Conservation (phyloP, 176 grass and related monocot genomes). For the Metroxylon sagu region DNA sequence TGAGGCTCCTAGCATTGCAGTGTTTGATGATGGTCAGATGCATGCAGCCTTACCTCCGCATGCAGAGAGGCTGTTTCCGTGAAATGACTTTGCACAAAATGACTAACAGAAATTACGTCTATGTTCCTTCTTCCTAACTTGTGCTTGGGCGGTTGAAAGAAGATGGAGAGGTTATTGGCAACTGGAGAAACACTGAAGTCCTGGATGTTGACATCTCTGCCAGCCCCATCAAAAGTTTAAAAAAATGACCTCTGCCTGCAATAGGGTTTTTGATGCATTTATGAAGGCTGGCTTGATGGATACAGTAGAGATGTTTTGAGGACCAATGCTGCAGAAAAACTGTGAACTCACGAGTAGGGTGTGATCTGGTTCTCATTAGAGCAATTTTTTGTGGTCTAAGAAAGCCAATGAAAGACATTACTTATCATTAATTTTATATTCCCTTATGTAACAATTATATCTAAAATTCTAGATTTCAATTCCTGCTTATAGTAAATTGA, state of each 20-base stretch:
- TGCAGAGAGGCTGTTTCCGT: no score
- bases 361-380: no score
- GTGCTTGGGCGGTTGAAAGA: slow-evolving; percentile 1
- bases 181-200: slow-evolving; percentile 25
- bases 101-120: slow-evolving; percentile 51
- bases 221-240: no score
- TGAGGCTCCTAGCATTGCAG: no score
- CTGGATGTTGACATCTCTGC: slow-evolving; percentile 48
- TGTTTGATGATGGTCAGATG: no score
- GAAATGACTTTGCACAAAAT: slow-evolving; percentile 44
- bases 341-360: slow-evolving; percentile 39
- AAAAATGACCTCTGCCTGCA: slow-evolving; percentile 5
- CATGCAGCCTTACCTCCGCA: no score
- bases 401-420: no score
- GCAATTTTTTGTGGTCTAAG: no score
- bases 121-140: slow-evolving; percentile 51
- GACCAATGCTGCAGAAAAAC: slow-evolving; percentile 46
- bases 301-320: slow-evolving; percentile 31
- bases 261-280: slow-evolving; percentile 34
- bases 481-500: no score
- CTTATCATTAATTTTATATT: no score
- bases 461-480: no score
- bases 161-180: not conserved
- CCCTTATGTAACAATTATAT: no score
- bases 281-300: slow-evolving; percentile 36